Conservation (phyloP, 2,329 filamentous ascomycete genomes). For the Leptographium flavum region DNA sequence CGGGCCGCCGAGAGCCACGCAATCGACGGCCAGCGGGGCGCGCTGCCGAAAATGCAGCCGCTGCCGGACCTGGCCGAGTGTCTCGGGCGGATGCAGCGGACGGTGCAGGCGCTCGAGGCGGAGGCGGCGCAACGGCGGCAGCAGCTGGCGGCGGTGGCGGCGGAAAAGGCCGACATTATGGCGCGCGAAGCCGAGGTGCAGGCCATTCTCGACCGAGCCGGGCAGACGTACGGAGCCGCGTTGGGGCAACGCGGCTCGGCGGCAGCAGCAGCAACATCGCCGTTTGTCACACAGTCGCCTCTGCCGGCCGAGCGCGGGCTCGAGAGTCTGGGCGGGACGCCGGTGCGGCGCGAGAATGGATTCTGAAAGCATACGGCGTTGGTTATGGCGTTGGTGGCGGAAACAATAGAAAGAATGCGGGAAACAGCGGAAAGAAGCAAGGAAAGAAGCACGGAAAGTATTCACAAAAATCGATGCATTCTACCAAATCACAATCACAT, state of each 20-base stretch:
- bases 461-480: too few species aligned
- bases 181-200: slow-evolving; percentile 69
- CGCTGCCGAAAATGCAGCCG: slow-evolving; percentile 55
- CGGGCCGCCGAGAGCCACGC: slow-evolving; percentile 23
- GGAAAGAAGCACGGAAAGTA: too few species aligned
- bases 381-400: too few species aligned
- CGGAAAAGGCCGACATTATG: slow-evolving; percentile 54
- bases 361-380: too few species aligned
- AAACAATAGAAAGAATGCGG: too few species aligned
- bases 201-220: slow-evolving; percentile 64
- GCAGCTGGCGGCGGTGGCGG: slow-evolving; percentile 50
- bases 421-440: too few species aligned
- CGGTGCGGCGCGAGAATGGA: slow-evolving; percentile 13
- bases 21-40: neutral
- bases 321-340: slow-evolving; percentile 32
- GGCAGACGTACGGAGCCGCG: slow-evolving; percentile 41
- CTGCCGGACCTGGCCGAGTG: slow-evolving; percentile 60
- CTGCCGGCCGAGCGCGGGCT: slow-evolving; percentile 22
- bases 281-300: slow-evolving; percentile 15
- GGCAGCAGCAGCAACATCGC: slow-evolving; percentile 13
- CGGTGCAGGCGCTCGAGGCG: slow-evolving; percentile 48
- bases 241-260: slow-evolving; percentile 16
- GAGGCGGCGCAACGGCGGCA: slow-evolving; percentile 45
- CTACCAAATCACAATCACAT: too few species aligned
- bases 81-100: slow-evolving; percentile 46